Evolutionary conservation across 257 asterid species (phyloP).

Genomic region (Plantago elongata): DNA sequence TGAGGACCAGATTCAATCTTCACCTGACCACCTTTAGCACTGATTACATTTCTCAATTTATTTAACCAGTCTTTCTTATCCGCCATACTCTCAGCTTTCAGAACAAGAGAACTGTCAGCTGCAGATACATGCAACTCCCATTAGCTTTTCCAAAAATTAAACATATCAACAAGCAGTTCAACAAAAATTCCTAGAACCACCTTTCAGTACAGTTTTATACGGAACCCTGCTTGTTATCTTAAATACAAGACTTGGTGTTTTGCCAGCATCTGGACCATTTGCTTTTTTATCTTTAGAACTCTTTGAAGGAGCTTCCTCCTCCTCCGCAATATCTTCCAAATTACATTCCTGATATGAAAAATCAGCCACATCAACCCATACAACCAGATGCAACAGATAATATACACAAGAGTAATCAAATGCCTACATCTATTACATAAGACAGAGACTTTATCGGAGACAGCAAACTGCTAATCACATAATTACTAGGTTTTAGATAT

Average conservation of each 20-base stretch:
- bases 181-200: conserved; percentile 21
- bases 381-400: no score
- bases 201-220: conserved; percentile 89
- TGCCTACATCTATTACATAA: no score
- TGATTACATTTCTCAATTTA: conserved; percentile 53
- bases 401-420: no score
- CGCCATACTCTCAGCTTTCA: conserved; percentile 65
- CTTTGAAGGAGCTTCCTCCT: conserved; percentile 79
- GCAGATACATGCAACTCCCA: conserved; percentile 23
- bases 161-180: conserved; percentile 1
- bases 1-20: conserved; percentile 53
- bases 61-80: conserved; percentile 65
- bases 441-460: no score
- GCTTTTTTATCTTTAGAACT: conserved; percentile 93
- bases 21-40: conserved; percentile 74
- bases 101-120: conserved; percentile 68
- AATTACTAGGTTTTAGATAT: no score
- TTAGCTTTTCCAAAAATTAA: conserved; percentile 6
- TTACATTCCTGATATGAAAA: conserved; percentile 66
- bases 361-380: conserved; percentile 11
- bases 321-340: conserved; percentile 82
- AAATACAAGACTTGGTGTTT: conserved; percentile 74
- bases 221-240: conserved; percentile 80
- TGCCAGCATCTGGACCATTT: conserved; percentile 70
- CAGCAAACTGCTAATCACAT: no score